A percentile compares a stretch with the other conserved stretches of the same genome.
phyloP scores from a whole-genome alignment of 257 asterid species.

The Forsythia viridissima region DNA sequence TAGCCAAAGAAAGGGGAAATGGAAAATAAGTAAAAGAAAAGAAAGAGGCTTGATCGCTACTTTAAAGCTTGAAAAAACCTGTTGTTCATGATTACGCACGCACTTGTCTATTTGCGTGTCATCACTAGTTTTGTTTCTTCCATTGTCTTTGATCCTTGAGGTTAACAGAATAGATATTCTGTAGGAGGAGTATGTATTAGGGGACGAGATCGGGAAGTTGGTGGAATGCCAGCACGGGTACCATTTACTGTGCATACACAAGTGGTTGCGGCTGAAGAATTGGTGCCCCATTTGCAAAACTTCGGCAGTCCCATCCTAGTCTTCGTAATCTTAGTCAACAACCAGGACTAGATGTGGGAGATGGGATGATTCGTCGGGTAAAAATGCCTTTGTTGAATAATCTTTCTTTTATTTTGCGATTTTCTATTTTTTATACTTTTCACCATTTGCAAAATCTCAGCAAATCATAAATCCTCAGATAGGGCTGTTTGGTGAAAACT shows the following conservation, averaged over 20 bases:
- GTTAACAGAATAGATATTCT: neutral
- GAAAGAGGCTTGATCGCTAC: too few species aligned
- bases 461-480: neutral
- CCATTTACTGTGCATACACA: slow-evolving; percentile 37
- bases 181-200: slow-evolving; percentile 51
- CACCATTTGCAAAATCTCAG: neutral
- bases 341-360: neutral
- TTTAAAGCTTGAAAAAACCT: too few species aligned
- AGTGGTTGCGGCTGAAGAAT: slow-evolving; percentile 49
- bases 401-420: neutral
- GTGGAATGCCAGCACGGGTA: slow-evolving; percentile 42
- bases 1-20: too few species aligned
- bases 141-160: too few species aligned
- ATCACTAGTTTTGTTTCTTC: too few species aligned
- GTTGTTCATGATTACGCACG: too few species aligned
- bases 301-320: slow-evolving; percentile 29
- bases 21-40: too few species aligned
- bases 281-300: slow-evolving; percentile 63
- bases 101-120: too few species aligned
- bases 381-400: neutral
- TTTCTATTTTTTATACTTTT: neutral
- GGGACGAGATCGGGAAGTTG: slow-evolving; percentile 46
- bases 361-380: neutral
- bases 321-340: slow-evolving; percentile 1
- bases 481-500: neutral